Conservation (phyloP, 108 stramenopile species). For the Cyclostephanos tholiformis region DNA sequence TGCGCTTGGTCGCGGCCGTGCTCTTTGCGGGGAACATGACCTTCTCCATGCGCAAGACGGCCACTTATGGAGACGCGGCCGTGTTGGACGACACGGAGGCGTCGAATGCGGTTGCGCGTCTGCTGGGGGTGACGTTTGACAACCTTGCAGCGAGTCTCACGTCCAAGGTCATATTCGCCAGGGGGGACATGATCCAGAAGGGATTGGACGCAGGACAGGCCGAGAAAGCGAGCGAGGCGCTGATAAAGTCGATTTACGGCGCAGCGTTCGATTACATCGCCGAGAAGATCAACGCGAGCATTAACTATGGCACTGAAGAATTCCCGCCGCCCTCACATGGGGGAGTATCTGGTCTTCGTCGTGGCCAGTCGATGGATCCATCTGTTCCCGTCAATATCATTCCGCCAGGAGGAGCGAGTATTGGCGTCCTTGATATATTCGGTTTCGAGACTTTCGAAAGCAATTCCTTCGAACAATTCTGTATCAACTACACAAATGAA, state of each 20-base stretch:
- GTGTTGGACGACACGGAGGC: slow-evolving; percentile 49
- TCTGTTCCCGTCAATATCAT: slow-evolving; percentile 24
- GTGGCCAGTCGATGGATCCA: background rate
- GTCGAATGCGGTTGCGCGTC: slow-evolving; percentile 57
- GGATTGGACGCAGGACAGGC: slow-evolving; percentile 60
- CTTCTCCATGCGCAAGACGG: slow-evolving; percentile 31
- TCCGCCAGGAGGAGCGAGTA: slow-evolving; percentile 41
- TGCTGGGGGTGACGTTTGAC: slow-evolving; percentile 68
- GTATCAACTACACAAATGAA: slow-evolving; percentile 97
- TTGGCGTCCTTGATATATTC: slow-evolving; percentile 94
- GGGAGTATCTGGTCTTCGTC: background rate
- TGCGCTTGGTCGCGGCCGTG: slow-evolving; percentile 60
- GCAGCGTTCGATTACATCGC: slow-evolving; percentile 77
- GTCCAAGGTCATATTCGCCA: slow-evolving; percentile 56
- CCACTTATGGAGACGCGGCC: slow-evolving; percentile 45
- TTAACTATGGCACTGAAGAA: slow-evolving; percentile 26
- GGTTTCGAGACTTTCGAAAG: slow-evolving; percentile 95
- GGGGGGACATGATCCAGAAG: slow-evolving; percentile 63
- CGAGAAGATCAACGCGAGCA: slow-evolving; percentile 58
- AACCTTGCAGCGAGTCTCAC: slow-evolving; percentile 65
- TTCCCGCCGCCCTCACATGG: background rate
- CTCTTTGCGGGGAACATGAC: slow-evolving; percentile 71
- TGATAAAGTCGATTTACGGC: slow-evolving; percentile 92
- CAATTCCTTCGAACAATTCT: slow-evolving; percentile 95
- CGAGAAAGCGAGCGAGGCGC: slow-evolving; percentile 81